phyloP scores from a whole-genome alignment of 2,329 filamentous ascomycete genomes.

The Penicillium sp. region DNA sequence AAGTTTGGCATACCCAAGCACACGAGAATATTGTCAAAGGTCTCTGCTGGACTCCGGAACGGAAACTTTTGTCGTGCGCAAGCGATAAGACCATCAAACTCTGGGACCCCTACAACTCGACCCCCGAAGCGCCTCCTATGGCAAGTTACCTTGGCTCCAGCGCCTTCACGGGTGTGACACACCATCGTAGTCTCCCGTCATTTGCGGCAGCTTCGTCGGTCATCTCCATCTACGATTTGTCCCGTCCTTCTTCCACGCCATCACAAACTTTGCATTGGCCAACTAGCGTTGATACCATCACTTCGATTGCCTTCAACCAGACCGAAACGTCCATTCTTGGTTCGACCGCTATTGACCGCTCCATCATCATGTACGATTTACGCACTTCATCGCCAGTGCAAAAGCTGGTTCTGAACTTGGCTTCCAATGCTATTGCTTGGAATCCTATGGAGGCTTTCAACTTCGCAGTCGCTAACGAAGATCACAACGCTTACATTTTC shows the following conservation, averaged over 20 bases:
- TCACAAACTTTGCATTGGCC: constrained; percentile 86
- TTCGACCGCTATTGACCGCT: constrained; percentile 81
- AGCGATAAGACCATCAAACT: constrained; percentile 86
- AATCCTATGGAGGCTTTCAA: constrained; percentile 98
- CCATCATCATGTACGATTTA: constrained; percentile 87
- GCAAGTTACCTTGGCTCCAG: constrained; percentile 82
- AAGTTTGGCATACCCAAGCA: constrained; percentile 76
- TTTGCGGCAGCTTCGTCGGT: constrained; percentile 76
- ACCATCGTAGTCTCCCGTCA: constrained; percentile 74
- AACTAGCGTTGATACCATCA: constrained; percentile 87
- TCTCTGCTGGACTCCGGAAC: constrained; percentile 83
- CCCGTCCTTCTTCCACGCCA: constrained; percentile 73
- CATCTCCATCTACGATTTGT: constrained; percentile 87
- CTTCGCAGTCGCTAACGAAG: constrained; percentile 88
- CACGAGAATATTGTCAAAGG: constrained; percentile 95
- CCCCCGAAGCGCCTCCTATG: constrained; percentile 68
- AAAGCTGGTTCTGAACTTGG: constrained; percentile 78
- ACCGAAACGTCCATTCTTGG: constrained; percentile 89
- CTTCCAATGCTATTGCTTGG: constrained; percentile 83
- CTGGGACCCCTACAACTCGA: constrained; percentile 82
- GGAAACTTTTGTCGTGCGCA: constrained; percentile 83
- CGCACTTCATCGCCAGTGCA: constrained; percentile 81
- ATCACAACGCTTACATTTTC: constrained; percentile 90
- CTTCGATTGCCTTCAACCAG: constrained; percentile 84
- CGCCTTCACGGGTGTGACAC: constrained; percentile 80